Base-by-base conservation (phyloP, 257 asterid genomes). In the Marsdenia floribunda region DNA sequence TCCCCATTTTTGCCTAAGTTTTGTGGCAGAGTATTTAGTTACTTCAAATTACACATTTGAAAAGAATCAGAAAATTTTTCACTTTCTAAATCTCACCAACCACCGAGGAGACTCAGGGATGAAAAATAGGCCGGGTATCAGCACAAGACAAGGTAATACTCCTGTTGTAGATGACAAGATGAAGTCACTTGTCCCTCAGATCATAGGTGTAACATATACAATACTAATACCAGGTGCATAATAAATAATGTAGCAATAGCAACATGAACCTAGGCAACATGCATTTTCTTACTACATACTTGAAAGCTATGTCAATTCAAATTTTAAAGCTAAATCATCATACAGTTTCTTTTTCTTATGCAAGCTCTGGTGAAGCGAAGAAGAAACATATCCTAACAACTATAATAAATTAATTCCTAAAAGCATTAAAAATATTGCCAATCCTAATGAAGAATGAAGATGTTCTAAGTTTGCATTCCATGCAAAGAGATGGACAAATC, bases 1-100 rank as follows among this genome's bases (percentile, higher is more conserved):
- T 85, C 64, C 99, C 99, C 97, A 92, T 94, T 73, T 94, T 92
- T 59, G 97, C 99, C 99, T 94, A 76, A 50, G 67, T 77, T 78
- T 80, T 74, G 79, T 37, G 35, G 26, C 73, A 78, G 42, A 80
- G 33, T 66, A 66, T 69, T 58, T 75, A 68, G 18, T 83, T 71
- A 86, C 76, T 60, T 59, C 40, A 65, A 65, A 63, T 22, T 52
- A 76, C 80, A 7, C 47, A 49, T 58, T 65, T 71, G 72, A 75
- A 0, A 54, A 54, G 47, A 67, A 72, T 7, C 7, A 35, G 55
- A 40, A 21, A 44, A 60, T 64, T 69, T 70, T 19, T 70, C 58
- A 70, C 24, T 54, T 75, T n/a, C 47, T 18, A 76, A 76, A 76
- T 49, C 96, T 87, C 87, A 92, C 99, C 99, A 94, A 86, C 99